Evolutionary conservation across 192 early-diverging fungal genomes (phyloP).

Genomic region (Backusella mclennaniae): DNA sequence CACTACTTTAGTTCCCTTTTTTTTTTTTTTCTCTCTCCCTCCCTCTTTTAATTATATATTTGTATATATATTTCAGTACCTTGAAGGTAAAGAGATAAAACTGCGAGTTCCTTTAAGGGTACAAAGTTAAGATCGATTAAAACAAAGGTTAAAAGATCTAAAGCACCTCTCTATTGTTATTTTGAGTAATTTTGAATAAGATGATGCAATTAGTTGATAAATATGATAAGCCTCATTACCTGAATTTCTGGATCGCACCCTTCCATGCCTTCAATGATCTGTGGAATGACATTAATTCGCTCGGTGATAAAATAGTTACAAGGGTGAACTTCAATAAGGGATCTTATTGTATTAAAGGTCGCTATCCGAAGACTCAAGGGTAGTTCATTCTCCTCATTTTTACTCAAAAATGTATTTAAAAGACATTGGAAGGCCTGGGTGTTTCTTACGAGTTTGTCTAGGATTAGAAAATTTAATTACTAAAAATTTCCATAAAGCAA

Average conservation of each 20-base stretch:
- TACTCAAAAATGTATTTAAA: conserved; percentile 41
- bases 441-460: conserved; percentile 50
- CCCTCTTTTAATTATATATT: not conserved
- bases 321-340: conserved; percentile 47
- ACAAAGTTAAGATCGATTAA: conserved; percentile 62
- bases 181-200: not conserved
- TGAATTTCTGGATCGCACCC: conserved; percentile 40
- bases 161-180: conserved; percentile 38
- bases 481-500: not conserved
- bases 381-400: conserved; percentile 24
- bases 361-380: conserved; percentile 28
- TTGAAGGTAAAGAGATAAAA: conserved; percentile 54
- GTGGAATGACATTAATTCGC: conserved; percentile 45
- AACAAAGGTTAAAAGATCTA: conserved; percentile 54
- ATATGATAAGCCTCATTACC: conserved; percentile 25
- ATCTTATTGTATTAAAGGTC: conserved; percentile 33
- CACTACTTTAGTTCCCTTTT: not conserved
- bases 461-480: not conserved
- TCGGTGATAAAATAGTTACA: conserved; percentile 61
- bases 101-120: conserved; percentile 57
- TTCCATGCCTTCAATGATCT: conserved; percentile 54
- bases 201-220: not conserved
- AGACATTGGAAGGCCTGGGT: conserved; percentile 48
- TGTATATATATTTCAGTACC: conserved; percentile 22
- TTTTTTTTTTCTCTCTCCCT: not conserved